Conservation (phyloP, 345 rosid genomes). For the Psidium friedrichsthalianum region DNA sequence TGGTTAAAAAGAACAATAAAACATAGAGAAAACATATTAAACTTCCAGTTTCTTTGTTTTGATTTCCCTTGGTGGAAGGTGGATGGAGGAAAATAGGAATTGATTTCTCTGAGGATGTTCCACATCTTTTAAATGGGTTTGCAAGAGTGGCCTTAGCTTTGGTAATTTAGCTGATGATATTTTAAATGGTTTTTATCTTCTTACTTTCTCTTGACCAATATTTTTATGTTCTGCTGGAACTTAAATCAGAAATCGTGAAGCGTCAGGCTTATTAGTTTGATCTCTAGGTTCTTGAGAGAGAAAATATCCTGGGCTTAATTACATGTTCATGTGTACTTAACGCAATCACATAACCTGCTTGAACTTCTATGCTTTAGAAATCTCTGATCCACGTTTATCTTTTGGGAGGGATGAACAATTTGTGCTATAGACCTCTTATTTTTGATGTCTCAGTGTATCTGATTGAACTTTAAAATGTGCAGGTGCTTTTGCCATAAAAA, state of each 20-base stretch:
- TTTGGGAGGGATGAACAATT: not conserved
- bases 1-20: not conserved
- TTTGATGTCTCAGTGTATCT: not conserved
- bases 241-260: not conserved
- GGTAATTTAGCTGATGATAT: not conserved
- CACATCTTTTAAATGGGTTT: not conserved
- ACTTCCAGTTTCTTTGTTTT: not conserved
- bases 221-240: not conserved
- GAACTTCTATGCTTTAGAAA: not conserved
- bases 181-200: not conserved
- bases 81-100: not conserved
- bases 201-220: not conserved
- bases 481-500: conserved; percentile 97
- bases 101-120: not conserved
- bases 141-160: not conserved
- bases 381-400: not conserved
- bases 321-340: not conserved
- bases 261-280: not conserved
- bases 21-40: not conserved
- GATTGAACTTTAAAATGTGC: conserved; percentile 11
- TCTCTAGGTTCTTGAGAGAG: not conserved
- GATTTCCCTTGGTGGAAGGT: not conserved
- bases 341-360: not conserved
- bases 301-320: not conserved
- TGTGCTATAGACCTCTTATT: not conserved